A percentile compares a stretch with the other conserved stretches of the same genome.
These are phyloP conservation scores for Colletotrichum sp. DNA, from an alignment of 2,329 filamentous ascomycete species.

Conservation along the genomic window DNA sequence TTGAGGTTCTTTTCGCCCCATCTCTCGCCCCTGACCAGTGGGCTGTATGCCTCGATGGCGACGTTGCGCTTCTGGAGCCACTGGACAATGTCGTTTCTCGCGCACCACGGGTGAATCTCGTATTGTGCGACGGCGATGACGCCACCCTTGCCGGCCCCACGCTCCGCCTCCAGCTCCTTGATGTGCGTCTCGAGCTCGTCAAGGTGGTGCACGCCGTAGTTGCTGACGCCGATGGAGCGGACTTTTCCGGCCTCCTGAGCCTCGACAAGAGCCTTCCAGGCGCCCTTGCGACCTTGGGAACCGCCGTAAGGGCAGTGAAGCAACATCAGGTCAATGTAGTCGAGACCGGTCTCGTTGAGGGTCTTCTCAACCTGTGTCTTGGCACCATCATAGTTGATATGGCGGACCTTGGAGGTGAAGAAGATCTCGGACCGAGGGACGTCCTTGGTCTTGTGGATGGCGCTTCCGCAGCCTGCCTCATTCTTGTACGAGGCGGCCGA, in stretches of 20 bases:
- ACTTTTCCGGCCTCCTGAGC: conserved; percentile 66
- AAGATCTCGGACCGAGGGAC: conserved; percentile 54
- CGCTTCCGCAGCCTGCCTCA: conserved; percentile 52
- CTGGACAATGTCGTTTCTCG: conserved; percentile 76
- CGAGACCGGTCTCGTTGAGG: conserved; percentile 64
- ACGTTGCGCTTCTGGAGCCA: conserved; percentile 74
- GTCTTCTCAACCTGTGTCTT: conserved; percentile 69
- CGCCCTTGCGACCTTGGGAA: conserved; percentile 57
- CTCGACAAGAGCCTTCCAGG: conserved; percentile 69
- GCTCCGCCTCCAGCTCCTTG: conserved; percentile 64
- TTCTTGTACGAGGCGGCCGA: conserved; percentile 58
- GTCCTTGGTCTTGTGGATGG: conserved; percentile 43
- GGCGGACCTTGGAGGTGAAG: conserved; percentile 59
- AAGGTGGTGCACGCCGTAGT: conserved; percentile 69
- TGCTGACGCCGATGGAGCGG: conserved; percentile 67
- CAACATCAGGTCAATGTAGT: conserved; percentile 71
- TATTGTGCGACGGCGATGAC: conserved; percentile 85
- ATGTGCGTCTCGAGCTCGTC: conserved; percentile 65
- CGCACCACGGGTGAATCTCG: conserved; percentile 89
- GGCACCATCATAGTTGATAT: conserved; percentile 64
- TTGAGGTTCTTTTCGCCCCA: conserved; percentile 71
- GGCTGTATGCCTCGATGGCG: conserved; percentile 68
- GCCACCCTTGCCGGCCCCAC: conserved; percentile 70
- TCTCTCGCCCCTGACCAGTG: conserved; percentile 70
- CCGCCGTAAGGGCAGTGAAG: conserved; percentile 68